phyloP scores from a whole-genome alignment of 192 early-diverging fungal species.

The Backusella circina region DNA sequence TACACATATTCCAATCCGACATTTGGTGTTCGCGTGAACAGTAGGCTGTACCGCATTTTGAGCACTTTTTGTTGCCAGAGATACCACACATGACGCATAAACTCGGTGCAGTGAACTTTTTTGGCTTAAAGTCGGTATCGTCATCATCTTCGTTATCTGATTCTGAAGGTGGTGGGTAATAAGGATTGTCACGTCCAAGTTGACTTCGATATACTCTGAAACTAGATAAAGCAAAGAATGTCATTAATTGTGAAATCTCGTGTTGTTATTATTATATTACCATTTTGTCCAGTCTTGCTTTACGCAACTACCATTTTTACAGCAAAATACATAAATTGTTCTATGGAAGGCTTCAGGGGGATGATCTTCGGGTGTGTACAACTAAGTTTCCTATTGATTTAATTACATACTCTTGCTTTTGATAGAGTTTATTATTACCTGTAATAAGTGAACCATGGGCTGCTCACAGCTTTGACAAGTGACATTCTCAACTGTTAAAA shows the following conservation, averaged over 20 bases:
- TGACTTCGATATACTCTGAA: constrained; percentile 84
- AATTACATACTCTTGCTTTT: not conserved
- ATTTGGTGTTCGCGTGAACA: constrained; percentile 86
- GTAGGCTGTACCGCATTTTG: constrained; percentile 75
- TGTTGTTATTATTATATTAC: constrained; percentile 15
- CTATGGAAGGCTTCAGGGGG: constrained; percentile 86
- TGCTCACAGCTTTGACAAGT: constrained; percentile 69
- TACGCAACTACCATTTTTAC: constrained; percentile 85
- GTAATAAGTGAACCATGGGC: constrained; percentile 76
- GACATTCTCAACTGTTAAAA: constrained; percentile 56
- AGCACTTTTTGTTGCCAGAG: constrained; percentile 71
- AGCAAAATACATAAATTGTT: constrained; percentile 89
- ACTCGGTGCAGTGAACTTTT: constrained; percentile 17
- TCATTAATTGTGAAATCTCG: not conserved
- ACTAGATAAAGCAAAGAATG: constrained; percentile 36
- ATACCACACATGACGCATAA: constrained; percentile 72
- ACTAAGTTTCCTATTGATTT: constrained; percentile 30
- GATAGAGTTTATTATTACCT: constrained; percentile 48
- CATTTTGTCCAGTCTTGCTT: constrained; percentile 49
- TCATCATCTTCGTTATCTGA: constrained; percentile 35
- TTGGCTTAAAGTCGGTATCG: constrained; percentile 27
- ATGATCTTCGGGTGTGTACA: constrained; percentile 92
- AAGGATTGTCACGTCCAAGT: constrained; percentile 67
- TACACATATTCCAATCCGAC: constrained; percentile 75
- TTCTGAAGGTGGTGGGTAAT: constrained; percentile 47